Evolutionary conservation across 2,329 filamentous ascomycete species (phyloP).

Genomic region (Cyphellophora attinorum): DNA sequence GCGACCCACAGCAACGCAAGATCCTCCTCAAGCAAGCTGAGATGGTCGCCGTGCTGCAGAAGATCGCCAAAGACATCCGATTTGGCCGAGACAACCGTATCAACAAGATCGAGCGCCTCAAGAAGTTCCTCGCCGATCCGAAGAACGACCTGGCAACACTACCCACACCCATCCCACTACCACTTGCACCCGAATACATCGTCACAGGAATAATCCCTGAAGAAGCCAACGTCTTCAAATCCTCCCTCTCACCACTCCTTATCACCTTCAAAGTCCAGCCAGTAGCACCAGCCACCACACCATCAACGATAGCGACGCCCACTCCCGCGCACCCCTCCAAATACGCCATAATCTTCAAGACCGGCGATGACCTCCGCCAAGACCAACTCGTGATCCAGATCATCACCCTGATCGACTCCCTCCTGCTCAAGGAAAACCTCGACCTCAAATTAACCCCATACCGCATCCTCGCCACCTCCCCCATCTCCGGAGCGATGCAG

Average conservation of each 20-base stretch:
- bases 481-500: slow-evolving; percentile 80
- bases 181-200: slow-evolving; percentile 73
- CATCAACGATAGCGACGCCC: slow-evolving; percentile 4
- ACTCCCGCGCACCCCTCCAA: slow-evolving; percentile 30
- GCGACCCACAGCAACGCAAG: slow-evolving; percentile 64
- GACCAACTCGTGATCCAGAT: slow-evolving; percentile 97
- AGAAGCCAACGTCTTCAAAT: slow-evolving; percentile 89
- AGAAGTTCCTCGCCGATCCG: slow-evolving; percentile 73
- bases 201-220: slow-evolving; percentile 74
- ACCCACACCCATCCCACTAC: slow-evolving; percentile 77
- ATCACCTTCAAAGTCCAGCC: slow-evolving; percentile 75
- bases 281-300: slow-evolving; percentile 2
- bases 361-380: slow-evolving; percentile 89
- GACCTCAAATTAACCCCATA: slow-evolving; percentile 93
- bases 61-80: slow-evolving; percentile 81
- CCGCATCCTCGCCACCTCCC: slow-evolving; percentile 87
- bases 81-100: slow-evolving; percentile 67
- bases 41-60: slow-evolving; percentile 75
- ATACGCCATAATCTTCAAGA: slow-evolving; percentile 95
- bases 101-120: slow-evolving; percentile 74
- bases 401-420: slow-evolving; percentile 93
- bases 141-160: slow-evolving; percentile 81
- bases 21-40: slow-evolving; percentile 80
- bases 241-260: slow-evolving; percentile 81
- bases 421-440: slow-evolving; percentile 90